Conservation (phyloP, 306 rosid species). For the Rubus idaeus region DNA sequence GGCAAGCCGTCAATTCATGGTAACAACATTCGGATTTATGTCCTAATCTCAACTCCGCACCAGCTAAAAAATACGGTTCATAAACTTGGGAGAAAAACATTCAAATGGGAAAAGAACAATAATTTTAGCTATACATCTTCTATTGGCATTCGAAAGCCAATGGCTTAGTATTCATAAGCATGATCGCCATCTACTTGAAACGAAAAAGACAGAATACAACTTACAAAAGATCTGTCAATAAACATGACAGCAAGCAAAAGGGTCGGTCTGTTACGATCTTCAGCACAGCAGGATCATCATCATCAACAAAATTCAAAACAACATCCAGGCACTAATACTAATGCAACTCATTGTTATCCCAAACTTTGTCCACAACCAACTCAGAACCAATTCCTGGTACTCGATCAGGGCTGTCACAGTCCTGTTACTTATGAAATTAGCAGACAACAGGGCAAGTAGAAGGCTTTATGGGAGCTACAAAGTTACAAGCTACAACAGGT, state of each 20-base stretch:
- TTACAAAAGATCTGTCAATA: constrained; percentile 26
- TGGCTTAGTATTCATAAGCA: constrained; percentile 27
- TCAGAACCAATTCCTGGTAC: constrained; percentile 35
- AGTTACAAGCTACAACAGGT: constrained; percentile 37
- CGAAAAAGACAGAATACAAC: constrained; percentile 20
- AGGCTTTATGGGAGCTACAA: constrained; percentile 60
- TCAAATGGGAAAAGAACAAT: not conserved
- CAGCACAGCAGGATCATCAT: constrained; percentile 26
- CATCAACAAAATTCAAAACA: constrained; percentile 33
- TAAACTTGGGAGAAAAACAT: not conserved
- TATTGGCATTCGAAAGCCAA: constrained; percentile 16
- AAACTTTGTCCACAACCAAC: constrained; percentile 25
- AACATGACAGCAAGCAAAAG: constrained; percentile 31
- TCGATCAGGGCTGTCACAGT: constrained; percentile 10
- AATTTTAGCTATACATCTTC: constrained; percentile 22
- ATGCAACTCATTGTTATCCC: constrained; percentile 28
- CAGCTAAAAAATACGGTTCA: not conserved
- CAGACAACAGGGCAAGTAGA: constrained; percentile 79
- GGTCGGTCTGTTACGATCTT: constrained; percentile 25
- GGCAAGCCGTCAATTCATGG: not conserved
- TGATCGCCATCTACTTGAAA: constrained; percentile 12
- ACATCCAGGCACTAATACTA: constrained; percentile 38
- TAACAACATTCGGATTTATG: not conserved
- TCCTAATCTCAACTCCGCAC: not conserved
- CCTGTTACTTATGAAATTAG: constrained; percentile 37